Percentiles rank a stretch among this genome's conserved stretches.
phyloP scores from a whole-genome alignment of 345 rosid genomes.

The Arabidopsis thaliana region TAIR10.1 NC_003075.7:16629001-16629500 shows the following conservation, averaged over 20 bases:
- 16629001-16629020: constrained; percentile 72
- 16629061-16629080: constrained; percentile 73
- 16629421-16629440: constrained; percentile 87
- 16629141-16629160: too few relatives aligned
- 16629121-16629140: constrained; percentile 21
- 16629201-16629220: constrained; percentile 76
- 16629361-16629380: constrained; percentile 93
- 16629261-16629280: constrained; percentile 65
- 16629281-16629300: constrained; percentile 70
- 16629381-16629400: constrained; percentile 84
- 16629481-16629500: constrained; percentile 67
- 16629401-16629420: constrained; percentile 97
- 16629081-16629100: constrained; percentile 84
- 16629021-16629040: constrained; percentile 85
- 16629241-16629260: constrained; percentile 77
- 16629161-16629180: neutral
- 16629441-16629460: constrained; percentile 62
- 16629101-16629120: constrained; percentile 95
- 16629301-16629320: constrained; percentile 61
- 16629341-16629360: constrained; percentile 63
- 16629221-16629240: constrained; percentile 88
- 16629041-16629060: constrained; percentile 91
- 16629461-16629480: constrained; percentile 67
- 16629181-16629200: constrained; percentile 83
- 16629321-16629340: constrained; percentile 48